Evolutionary conservation across 2,329 filamentous ascomycete genomes (phyloP), one percentile per base, ranked within the genome.

Genomic region (Fusarium phyllophilum): DNA sequence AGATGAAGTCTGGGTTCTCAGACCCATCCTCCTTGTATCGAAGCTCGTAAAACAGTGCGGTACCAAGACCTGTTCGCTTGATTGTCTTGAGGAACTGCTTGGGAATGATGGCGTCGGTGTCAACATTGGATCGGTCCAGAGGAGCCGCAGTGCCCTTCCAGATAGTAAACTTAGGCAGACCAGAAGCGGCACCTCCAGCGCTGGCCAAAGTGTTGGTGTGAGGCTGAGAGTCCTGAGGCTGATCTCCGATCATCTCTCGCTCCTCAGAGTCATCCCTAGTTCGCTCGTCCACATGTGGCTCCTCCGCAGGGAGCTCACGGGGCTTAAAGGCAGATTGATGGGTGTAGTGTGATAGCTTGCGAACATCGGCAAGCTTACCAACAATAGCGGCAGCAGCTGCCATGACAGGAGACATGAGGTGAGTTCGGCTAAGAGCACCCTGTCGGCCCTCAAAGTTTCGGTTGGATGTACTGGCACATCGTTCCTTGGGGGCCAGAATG

Each of bases 11-110:
- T 8, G 91, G 86, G 81, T 95, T 94, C 79, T 96, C 93, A 26
- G 88, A 86, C 72, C 92, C 93, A 77, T 94, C 91, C 15, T 89
- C 83, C 75, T 93, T 90, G 84, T 91, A 97, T 62, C 96, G 92
- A 84, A 94, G 91, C 73, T 90, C 91, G 82, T 95, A 90, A 88
- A 99, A 99, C 59, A 97, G 90, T 44, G 96, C 96, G 31, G 86
- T 89, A 66, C 95, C 95, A 15, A 99, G 93, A 74, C 96, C 96
- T 4, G 96, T 97, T 67, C 96, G 94, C 89, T 98, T 98, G 85
- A 98, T 98, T 45, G 96, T 99, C 87, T 98, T 99, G 74, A 99
- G 89, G 86, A 98, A 99, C 83, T 99, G 96, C 85, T 99, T 99
- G 74, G 96, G 96, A 77, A 99, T 99, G 84, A 98, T 98, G 80